These are phyloP conservation scores for Penicillium cosmopolitanum DNA, from an alignment of 495 filamentous ascomycete genomes.

Conservation along the genomic window DNA sequence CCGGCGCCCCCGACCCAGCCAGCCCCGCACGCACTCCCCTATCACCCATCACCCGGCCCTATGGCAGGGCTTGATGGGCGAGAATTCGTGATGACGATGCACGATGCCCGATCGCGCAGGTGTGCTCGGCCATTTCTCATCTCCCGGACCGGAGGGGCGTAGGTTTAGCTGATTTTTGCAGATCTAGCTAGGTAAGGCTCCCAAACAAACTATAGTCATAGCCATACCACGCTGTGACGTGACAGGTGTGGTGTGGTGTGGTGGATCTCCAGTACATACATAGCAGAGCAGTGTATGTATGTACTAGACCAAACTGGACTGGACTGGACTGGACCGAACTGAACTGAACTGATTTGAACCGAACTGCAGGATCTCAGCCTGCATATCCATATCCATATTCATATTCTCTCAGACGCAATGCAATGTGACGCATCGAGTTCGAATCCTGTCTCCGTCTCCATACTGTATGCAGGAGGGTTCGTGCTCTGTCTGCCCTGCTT, in stretches of 20 bases:
- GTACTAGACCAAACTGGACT: too few species aligned
- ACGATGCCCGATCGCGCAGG: conserved; percentile 22
- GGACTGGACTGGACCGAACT: too few species aligned
- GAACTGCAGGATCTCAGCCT: conserved; percentile 8
- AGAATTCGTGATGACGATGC: conserved; percentile 7
- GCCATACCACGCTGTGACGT: too few species aligned
- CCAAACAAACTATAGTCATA: too few species aligned
- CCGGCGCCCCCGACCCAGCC: not conserved
- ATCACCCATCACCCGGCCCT: not conserved
- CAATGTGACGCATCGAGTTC: conserved; percentile 23
- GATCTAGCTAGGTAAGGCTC: too few species aligned
- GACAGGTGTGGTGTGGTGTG: too few species aligned
- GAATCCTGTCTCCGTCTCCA: not conserved
- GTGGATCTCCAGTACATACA: too few species aligned
- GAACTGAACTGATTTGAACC: not conserved
- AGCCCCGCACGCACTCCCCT: not conserved
- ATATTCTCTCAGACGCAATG: conserved; percentile 1
- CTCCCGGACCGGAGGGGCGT: not conserved
- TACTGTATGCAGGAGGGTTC: conserved; percentile 10
- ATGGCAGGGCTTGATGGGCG: not conserved
- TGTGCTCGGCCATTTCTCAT: not conserved
- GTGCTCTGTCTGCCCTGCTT: conserved; percentile 4
- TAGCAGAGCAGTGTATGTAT: too few species aligned
- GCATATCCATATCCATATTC: conserved; percentile 13
- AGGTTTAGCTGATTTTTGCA: too few species aligned